Conservation (phyloP, 108 stramenopile species). For the Nitzschia putrida region DNA sequence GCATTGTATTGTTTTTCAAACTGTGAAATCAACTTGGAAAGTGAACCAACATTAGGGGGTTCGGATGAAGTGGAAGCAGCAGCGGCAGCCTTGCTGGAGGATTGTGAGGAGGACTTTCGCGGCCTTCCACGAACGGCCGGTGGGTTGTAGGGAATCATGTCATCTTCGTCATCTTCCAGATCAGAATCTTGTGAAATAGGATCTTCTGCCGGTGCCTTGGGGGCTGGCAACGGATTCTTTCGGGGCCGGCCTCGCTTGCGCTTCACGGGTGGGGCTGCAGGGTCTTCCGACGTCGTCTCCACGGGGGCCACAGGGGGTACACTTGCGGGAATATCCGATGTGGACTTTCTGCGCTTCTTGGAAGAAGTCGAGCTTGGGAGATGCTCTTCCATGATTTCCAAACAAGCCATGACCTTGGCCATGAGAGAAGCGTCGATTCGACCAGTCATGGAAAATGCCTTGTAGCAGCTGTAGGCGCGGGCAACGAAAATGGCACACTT, state of each 20-base stretch:
- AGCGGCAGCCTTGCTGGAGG: not conserved
- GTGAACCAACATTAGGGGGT: not conserved
- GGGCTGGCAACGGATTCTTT: constrained; percentile 12
- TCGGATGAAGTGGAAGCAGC: not conserved
- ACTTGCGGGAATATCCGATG: not conserved
- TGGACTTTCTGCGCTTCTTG: constrained; percentile 20
- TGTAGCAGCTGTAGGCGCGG: constrained; percentile 25
- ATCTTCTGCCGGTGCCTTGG: constrained; percentile 3
- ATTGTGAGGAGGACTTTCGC: constrained; percentile 2
- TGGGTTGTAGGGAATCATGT: constrained; percentile 20
- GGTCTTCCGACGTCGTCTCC: not conserved
- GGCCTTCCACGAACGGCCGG: constrained; percentile 2
- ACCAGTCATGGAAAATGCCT: constrained; percentile 7
- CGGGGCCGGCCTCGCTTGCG: constrained; percentile 30
- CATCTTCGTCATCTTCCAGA: constrained; percentile 16
- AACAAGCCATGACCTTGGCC: constrained; percentile 18
- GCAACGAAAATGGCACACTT: constrained; percentile 44
- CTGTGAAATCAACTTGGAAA: constrained; percentile 17
- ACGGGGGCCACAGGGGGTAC: not conserved
- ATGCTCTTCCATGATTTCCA: constrained; percentile 34
- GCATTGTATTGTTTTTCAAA: constrained; percentile 38
- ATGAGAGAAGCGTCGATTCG: constrained; percentile 4
- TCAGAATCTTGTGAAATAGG: constrained; percentile 1
- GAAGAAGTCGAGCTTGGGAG: not conserved
- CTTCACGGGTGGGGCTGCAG: constrained; percentile 1